phyloP scores from a whole-genome alignment of 805 yeast species.

The Zygoascus biomembranicola region DNA sequence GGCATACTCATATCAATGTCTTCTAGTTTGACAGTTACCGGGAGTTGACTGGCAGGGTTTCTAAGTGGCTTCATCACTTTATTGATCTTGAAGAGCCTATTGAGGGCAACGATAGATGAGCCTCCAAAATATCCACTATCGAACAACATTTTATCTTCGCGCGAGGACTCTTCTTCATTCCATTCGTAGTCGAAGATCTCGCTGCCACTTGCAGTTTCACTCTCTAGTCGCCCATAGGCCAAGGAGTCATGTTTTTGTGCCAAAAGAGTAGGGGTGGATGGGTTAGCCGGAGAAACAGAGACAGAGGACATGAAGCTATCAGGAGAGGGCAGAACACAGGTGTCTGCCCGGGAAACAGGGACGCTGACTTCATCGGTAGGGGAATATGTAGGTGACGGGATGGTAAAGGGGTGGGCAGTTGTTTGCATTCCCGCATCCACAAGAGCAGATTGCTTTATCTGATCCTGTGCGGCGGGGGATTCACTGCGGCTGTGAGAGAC shows the following conservation, averaged over 20 bases:
- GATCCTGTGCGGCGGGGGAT: not conserved
- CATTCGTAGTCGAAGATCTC: not conserved
- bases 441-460: not conserved
- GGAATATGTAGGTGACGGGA: not conserved
- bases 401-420: not conserved
- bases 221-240: not conserved
- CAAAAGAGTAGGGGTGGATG: not conserved
- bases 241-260: not conserved
- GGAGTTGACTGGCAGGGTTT: not conserved
- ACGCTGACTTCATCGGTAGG: not conserved
- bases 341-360: not conserved
- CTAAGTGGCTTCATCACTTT: not conserved
- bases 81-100: not conserved
- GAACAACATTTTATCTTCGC: not conserved
- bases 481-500: not conserved
- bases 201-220: not conserved
- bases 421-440: not conserved
- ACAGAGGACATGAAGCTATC: not conserved
- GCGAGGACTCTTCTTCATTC: not conserved
- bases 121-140: not conserved
- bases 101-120: not conserved
- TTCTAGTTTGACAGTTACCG: not conserved
- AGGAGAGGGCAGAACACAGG: not conserved
- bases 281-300: not conserved
- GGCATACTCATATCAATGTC: not conserved